Evolutionary conservation across 495 filamentous ascomycete species (phyloP), one percentile per base, ranked within the genome.

Genomic region (Daldinia bambusicola): DNA sequence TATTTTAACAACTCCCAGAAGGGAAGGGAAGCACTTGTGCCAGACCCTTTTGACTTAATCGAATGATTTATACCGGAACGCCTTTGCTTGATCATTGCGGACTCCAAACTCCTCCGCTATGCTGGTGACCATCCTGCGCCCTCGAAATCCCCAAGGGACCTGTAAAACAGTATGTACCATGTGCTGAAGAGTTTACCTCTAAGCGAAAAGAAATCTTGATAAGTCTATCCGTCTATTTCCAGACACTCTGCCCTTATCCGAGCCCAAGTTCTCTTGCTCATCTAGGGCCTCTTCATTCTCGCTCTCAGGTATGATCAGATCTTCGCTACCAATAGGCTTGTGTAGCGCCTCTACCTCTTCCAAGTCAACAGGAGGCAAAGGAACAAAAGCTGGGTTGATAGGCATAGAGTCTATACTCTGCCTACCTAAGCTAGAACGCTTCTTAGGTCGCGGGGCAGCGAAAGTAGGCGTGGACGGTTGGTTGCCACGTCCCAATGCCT

Each of bases 281-380:
- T 66, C 70, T 0, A 61, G 63, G 32, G 75, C 76, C 38, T 84
- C 81, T 0, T 88, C 84, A 8, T 76, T 75, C 62, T 90, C 88
- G 68, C 90, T 92, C 57, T 90, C 85, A 0, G 91, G 90, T 2
- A 91, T 77, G 16, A 96, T 84, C 50, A 89, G 77, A 71, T 96
- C 93, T 75, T 96, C 93, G 73, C 92, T 95, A 1, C 93, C 92
- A 55, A 85, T 80, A 10, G 72, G 61, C 65, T 32, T 62, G 56
- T 79, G 79, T 38, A 80, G 52, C 22, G 80, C 76, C 67, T 79
- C 78, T 9, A 84, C 75, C 56, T 82, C 80, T 13, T 71, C 74
- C 34, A 80, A 26, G 51, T 82, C 80, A 2, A 81, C 81, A 40
- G 75, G 78, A 1, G 84, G 82, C 14, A 83, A 63, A 10, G 81